A percentile compares a stretch with the other conserved stretches of the same genome.
Evolutionary conservation across 305 asterid genomes (phyloP).

Genomic region (Fraxinus sp.): DNA sequence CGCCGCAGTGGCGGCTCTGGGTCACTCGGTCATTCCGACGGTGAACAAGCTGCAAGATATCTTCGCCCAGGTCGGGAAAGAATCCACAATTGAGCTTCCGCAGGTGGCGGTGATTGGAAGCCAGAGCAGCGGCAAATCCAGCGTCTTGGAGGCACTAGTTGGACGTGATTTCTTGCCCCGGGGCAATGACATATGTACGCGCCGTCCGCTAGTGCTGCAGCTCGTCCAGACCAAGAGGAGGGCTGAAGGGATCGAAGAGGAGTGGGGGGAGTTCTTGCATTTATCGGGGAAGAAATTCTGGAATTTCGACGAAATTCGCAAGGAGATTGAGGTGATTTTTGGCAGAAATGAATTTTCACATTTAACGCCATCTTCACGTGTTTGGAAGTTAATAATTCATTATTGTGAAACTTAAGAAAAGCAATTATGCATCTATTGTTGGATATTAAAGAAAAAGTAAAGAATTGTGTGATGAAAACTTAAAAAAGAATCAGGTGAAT

Average conservation of each 20-base stretch:
- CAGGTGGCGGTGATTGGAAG: constrained; percentile 42
- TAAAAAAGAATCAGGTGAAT: background rate
- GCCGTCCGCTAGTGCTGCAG: constrained; percentile 38
- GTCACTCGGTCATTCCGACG: constrained; percentile 28
- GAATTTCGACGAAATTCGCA: constrained; percentile 29
- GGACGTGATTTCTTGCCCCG: constrained; percentile 43
- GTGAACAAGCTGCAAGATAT: constrained; percentile 39
- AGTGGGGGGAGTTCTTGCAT: constrained; percentile 42
- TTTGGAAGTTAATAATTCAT: background rate
- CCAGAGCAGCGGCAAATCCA: constrained; percentile 42
- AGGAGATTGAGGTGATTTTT: constrained; percentile 27
- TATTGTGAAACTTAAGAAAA: background rate
- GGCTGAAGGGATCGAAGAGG: background rate
- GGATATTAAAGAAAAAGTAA: background rate
- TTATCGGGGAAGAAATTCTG: constrained; percentile 23
- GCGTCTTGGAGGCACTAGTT: constrained; percentile 40
- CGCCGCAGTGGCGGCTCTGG: background rate
- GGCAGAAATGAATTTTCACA: background rate
- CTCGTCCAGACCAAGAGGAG: constrained; percentile 18
- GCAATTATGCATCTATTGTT: background rate
- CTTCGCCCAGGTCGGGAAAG: constrained; percentile 24
- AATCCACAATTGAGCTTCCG: constrained; percentile 26
- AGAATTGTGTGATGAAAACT: background rate
- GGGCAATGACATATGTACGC: constrained; percentile 35
- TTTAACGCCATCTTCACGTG: background rate